Percentiles rank a stretch among this genome's conserved stretches.
These are phyloP conservation scores for Basipetospora chlamydospora DNA, from an alignment of 2,329 filamentous ascomycete genomes.

Conservation along the genomic window DNA sequence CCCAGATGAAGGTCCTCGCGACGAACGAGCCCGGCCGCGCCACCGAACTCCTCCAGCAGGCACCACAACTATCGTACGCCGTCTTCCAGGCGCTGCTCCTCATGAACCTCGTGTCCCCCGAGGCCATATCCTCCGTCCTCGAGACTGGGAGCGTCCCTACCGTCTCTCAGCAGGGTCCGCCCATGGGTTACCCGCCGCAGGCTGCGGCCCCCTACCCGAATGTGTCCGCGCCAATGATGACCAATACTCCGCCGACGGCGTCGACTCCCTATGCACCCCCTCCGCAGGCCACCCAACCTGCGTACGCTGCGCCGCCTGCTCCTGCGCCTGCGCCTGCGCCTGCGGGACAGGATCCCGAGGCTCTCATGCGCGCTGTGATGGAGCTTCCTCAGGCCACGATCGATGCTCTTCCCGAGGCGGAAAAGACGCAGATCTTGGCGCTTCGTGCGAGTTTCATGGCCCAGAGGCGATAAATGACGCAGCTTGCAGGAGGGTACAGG, in stretches of 20 bases:
- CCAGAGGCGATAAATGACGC: constrained; percentile 16
- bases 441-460: constrained; percentile 50
- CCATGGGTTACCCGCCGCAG: constrained; percentile 16
- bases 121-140: constrained; percentile 67
- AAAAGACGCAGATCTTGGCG: constrained; percentile 66
- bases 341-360: constrained; percentile 45
- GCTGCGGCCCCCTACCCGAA: constrained; percentile 19
- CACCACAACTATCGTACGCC: constrained; percentile 85
- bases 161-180: constrained; percentile 19
- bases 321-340: constrained; percentile 18
- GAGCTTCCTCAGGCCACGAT: constrained; percentile 68
- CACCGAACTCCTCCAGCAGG: constrained; percentile 72
- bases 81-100: constrained; percentile 89
- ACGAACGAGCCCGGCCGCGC: constrained; percentile 68
- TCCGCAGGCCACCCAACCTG: constrained; percentile 16
- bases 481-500: neutral
- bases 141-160: constrained; percentile 36
- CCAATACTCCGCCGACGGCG: constrained; percentile 33
- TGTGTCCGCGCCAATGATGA: constrained; percentile 17
- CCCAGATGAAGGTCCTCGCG: constrained; percentile 88
- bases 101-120: constrained; percentile 81
- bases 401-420: constrained; percentile 59
- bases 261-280: constrained; percentile 31
- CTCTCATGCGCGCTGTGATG: constrained; percentile 69
- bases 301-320: constrained; percentile 22